Evolutionary conservation across 192 early-diverging fungal genomes (phyloP).

Genomic region (Linnemannia zychae): DNA sequence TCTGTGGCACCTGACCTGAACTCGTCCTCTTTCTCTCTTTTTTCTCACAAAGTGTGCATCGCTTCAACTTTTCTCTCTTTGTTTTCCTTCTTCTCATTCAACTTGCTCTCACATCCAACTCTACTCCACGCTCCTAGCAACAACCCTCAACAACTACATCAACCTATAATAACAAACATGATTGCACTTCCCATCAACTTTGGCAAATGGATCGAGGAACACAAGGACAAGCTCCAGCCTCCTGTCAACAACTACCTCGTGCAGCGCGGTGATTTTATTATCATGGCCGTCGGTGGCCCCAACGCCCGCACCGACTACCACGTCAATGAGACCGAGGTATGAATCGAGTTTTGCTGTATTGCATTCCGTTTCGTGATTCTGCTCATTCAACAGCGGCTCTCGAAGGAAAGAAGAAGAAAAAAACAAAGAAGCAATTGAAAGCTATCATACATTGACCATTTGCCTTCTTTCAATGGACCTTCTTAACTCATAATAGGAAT

Average conservation of each 20-base stretch:
- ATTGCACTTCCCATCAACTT: slow-evolving; percentile 92
- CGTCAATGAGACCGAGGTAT: slow-evolving; percentile 94
- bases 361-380: background rate
- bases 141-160: background rate
- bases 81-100: background rate
- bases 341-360: background rate
- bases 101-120: slow-evolving; percentile 4
- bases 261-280: slow-evolving; percentile 84
- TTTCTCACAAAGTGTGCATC: slow-evolving; percentile 10
- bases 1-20: slow-evolving; percentile 3
- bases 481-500: slow-evolving; percentile 71
- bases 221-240: slow-evolving; percentile 87
- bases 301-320: slow-evolving; percentile 98
- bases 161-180: slow-evolving; percentile 18
- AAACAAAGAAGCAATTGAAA: background rate
- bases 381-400: background rate
- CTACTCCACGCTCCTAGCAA: background rate
- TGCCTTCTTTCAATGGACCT: background rate
- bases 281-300: slow-evolving; percentile 95
- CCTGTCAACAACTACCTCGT: slow-evolving; percentile 96
- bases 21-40: background rate
- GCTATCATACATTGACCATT: slow-evolving; percentile 5
- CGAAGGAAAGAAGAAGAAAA: background rate
- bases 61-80: background rate
- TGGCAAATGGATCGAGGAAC: slow-evolving; percentile 85